Evolutionary conservation across 805 yeast species (phyloP), one percentile per base, ranked within the genome.

Genomic region (Kodamaea laetipori): DNA sequence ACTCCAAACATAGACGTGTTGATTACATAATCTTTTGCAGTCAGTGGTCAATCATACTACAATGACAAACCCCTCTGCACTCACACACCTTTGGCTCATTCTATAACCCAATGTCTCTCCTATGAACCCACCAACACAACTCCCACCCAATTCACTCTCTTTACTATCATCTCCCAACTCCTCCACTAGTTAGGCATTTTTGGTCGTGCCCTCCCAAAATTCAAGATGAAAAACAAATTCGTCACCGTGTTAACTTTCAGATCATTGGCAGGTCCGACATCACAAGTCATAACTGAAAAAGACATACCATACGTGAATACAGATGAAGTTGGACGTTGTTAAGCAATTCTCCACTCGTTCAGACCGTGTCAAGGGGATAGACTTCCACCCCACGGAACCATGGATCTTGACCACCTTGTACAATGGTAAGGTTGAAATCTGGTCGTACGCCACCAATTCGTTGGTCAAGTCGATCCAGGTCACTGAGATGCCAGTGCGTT

Each of bases 341-440:
- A 88, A 86, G 73, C 84, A 84, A 57, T 87, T 90, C 67, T 84
- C 89, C 54, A 81, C 94, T 50, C 87, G 97, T 58, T 84, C 97
- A 30, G 97, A 90, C 65, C 84, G 99, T 65, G 97, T 94, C 63
- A 94, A 94, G 68, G 97, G 97, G 39, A 85, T 94, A 60, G 99
- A 94, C 68, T 86, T 94, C 76, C 99, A 94, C 65, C 99, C 99
- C 17, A 76, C 90, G 15, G 99, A 94, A 66, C 98, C 99, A 42
- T 92, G 98, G 98, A 82, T 90, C 41, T 74, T 90, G 58, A 84
- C 92, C 42, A 89, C 97, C n/a, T 74, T 88, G 46, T 90, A 87
- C 67, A 86, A 90, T 39, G 99, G 96, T 53, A 79, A 78, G 63
- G 81, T 89, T 43, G 97, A 90, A 68, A 88, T 92, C 61, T 89